Evolutionary conservation across 2,329 filamentous ascomycete species (phyloP).

Genomic region (Coleophoma crateriformis): DNA sequence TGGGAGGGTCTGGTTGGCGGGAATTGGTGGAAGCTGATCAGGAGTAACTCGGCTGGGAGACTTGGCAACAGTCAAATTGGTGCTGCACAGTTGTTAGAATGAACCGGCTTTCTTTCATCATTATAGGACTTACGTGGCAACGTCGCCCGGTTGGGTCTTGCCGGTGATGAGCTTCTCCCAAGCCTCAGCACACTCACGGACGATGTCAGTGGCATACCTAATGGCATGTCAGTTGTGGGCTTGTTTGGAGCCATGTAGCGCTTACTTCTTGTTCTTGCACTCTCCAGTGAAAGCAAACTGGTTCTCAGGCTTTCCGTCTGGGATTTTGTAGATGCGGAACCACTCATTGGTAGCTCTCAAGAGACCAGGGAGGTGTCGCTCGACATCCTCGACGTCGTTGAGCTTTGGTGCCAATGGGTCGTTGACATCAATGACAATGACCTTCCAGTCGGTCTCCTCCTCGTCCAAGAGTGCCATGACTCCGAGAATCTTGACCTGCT

Average conservation of each 20-base stretch:
- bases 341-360: slow-evolving; percentile 98
- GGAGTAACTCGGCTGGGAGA: slow-evolving; percentile 68
- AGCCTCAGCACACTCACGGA: slow-evolving; percentile 92
- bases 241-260: not conserved
- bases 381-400: slow-evolving; percentile 97
- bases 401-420: slow-evolving; percentile 94
- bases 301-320: slow-evolving; percentile 99
- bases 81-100: slow-evolving; percentile 44
- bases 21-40: slow-evolving; percentile 70
- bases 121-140: slow-evolving; percentile 66
- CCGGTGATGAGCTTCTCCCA: slow-evolving; percentile 96
- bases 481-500: slow-evolving; percentile 99
- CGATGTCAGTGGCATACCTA: slow-evolving; percentile 89
- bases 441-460: slow-evolving; percentile 99
- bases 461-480: slow-evolving; percentile 99
- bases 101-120: not conserved
- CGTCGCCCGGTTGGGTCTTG: slow-evolving; percentile 71
- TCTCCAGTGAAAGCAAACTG: slow-evolving; percentile 99
- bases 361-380: slow-evolving; percentile 94
- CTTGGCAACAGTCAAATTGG: slow-evolving; percentile 72
- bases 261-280: slow-evolving; percentile 98
- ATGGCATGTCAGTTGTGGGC: slow-evolving; percentile 8
- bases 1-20: slow-evolving; percentile 70
- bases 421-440: slow-evolving; percentile 98
- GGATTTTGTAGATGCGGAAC: slow-evolving; percentile 99